Evolutionary conservation across 2,329 filamentous ascomycete genomes (phyloP), one percentile per base, ranked within the genome.

Genomic region (Fusarium pseudograminearum): DNA sequence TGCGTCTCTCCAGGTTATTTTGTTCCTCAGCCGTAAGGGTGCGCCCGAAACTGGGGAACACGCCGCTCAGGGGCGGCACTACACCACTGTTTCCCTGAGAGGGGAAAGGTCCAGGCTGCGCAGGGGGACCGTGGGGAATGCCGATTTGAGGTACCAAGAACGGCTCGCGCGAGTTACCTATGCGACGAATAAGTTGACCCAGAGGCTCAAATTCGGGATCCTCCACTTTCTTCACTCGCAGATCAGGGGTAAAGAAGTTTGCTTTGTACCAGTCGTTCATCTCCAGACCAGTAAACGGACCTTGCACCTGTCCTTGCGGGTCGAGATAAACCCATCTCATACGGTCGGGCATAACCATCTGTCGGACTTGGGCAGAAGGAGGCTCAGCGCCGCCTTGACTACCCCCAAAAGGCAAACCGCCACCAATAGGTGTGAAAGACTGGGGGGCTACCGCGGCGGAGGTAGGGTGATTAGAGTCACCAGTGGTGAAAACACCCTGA

Each of bases 191-290:
- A 26, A 99, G 88, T 79, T 98, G 94, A 4, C 95, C 96, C 12
- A 99, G 83, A 15, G 95, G 96, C 79, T 99, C 96, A 74, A 98
- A 99, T 51, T 99, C 95, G 0, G 86, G 84, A 76, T 99, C 96
- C 78, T 99, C 96, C 7, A 95, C 85, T 78, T 97, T 97, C 83
- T 97, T 98, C 33, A 99, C 96, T 44, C 97, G 89, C 22, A 99
- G 85, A 74, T 99, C 95, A 0, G 95, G 91, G 0, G 93, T 97
- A 81, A 99, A 99, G 82, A 98, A 99, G 46, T 95, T 94, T 38
- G 94, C 95, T 79, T 98, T 98, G 82, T 98, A 99, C 96, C 96
- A 99, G 75, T 99, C 97, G 73, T 99, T 97, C 96, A 99, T 99
- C 80, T 99, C 96, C 51, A 99, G 83, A 2, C 96, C 96, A 40